Conservation (phyloP, 192 early-diverging fungal species). For the Anaeromyces robustus region DNA sequence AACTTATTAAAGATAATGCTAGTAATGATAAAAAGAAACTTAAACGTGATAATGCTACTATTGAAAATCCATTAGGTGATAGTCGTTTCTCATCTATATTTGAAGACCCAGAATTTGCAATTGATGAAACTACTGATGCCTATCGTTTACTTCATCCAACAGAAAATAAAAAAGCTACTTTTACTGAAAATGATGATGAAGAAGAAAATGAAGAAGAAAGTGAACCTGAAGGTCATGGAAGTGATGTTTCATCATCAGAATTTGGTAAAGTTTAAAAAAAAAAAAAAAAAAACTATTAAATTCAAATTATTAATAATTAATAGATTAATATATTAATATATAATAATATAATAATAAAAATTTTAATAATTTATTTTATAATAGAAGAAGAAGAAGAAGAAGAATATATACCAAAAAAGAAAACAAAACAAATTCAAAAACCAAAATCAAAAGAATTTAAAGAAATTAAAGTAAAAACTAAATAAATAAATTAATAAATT, state of each 20-base stretch:
- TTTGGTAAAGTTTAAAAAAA: neutral
- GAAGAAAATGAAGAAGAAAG: neutral
- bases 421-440: neutral
- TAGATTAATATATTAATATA: too few species aligned
- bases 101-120: conserved; percentile 76
- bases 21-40: conserved; percentile 19
- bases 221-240: neutral
- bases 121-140: conserved; percentile 67
- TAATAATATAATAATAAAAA: too few species aligned
- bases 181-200: neutral
- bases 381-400: neutral
- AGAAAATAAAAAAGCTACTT: neutral
- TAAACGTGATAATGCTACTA: conserved; percentile 21
- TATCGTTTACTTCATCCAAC: conserved; percentile 58
- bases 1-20: conserved; percentile 33
- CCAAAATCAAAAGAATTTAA: neutral
- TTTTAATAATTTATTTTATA: neutral
- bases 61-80: conserved; percentile 54
- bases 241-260: neutral
- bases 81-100: conserved; percentile 77
- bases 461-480: neutral
- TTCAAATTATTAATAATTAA: neutral
- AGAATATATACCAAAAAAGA: neutral
- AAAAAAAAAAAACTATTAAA: too few species aligned
- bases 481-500: neutral